A percentile compares a stretch with the other conserved stretches of the same genome.
Conservation (phyloP, 2,329 filamentous ascomycete genomes). For the Trichoderma hamatum region DNA sequence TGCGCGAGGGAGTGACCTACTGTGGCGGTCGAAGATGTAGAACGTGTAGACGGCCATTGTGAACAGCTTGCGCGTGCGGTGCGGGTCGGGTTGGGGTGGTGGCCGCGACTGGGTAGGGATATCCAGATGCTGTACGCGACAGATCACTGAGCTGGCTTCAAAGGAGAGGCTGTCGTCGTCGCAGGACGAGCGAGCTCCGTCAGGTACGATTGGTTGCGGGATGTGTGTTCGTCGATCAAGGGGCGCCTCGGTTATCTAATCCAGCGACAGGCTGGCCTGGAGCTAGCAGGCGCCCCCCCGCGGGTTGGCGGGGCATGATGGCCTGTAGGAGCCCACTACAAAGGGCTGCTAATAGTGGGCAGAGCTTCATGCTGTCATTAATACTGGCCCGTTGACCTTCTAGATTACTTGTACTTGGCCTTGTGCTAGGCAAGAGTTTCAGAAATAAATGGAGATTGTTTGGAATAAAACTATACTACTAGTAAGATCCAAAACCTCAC, state of each 20-base stretch:
- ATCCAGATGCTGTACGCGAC: neutral
- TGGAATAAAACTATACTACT: neutral
- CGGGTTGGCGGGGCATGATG: slow-evolving; percentile 5
- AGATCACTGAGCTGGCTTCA: neutral
- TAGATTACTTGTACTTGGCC: too few relatives aligned
- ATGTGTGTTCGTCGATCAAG: neutral
- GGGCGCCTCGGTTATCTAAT: slow-evolving; percentile 22
- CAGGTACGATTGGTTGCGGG: slow-evolving; percentile 1
- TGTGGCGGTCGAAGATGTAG: slow-evolving; percentile 98
- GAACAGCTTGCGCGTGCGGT: slow-evolving; percentile 24
- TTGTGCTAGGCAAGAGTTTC: too few relatives aligned
- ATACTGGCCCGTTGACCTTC: too few relatives aligned
- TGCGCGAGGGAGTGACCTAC: slow-evolving; percentile 55
- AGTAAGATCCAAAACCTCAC: neutral
- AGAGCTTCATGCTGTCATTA: neutral
- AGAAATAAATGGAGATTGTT: too few relatives aligned
- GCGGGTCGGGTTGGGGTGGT: neutral
- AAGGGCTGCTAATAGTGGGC: neutral
- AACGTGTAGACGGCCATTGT: slow-evolving; percentile 94
- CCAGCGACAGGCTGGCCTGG: neutral
- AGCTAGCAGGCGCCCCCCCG: neutral
- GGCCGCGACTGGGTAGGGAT: neutral
- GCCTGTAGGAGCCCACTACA: neutral
- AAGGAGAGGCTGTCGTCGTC: neutral
- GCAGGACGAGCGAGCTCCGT: neutral